Percentiles rank a stretch among this genome's conserved stretches.
Conservation (phyloP, 164 flowering plant genomes). For the Tinospora cordifolia region DNA sequence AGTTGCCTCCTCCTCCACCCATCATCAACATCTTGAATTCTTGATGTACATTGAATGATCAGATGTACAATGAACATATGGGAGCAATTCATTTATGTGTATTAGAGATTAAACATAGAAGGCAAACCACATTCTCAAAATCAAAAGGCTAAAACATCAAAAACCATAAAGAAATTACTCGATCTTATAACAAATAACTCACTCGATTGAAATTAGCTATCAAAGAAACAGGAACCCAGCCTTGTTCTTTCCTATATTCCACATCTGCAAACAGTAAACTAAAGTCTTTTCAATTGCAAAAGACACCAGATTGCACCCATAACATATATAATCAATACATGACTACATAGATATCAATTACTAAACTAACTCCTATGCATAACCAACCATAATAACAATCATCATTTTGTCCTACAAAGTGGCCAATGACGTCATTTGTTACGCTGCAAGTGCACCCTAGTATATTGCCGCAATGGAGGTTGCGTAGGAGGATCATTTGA, state of each 20-base stretch:
- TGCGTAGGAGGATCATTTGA: no score
- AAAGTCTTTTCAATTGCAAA: no score
- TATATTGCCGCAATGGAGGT: no score
- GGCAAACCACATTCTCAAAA: not conserved
- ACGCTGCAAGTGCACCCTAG: no score
- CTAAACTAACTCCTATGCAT: no score
- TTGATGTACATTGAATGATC: not conserved
- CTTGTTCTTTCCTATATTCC: conserved; percentile 72
- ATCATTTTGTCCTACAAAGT: no score
- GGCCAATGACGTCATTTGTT: no score
- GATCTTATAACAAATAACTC: conserved; percentile 23
- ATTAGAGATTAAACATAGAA: not conserved
- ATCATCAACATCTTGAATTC: conserved; percentile 1
- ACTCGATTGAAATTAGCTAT: conserved; percentile 61
- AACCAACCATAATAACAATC: no score
- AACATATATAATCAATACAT: no score
- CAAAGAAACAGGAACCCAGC: conserved; percentile 62
- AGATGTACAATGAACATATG: not conserved
- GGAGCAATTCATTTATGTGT: not conserved
- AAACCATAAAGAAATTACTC: not conserved
- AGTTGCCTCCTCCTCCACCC: not conserved
- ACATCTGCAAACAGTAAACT: no score
- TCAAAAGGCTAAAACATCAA: not conserved
- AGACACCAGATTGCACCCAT: no score
- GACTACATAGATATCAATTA: no score